These are phyloP conservation scores for carrot (Daucus carota) DNA, from an alignment of 129 eudicot species.

Conservation along the genomic window DH1_v3.0 NC_030388.2:17122501-17123000, in stretches of 20 bases:
- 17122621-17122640: slow-evolving; percentile 49
- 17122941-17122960: not conserved
- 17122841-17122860: slow-evolving; percentile 84
- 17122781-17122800: slow-evolving; percentile 10
- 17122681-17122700: not conserved
- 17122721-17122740: not conserved
- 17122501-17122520: slow-evolving; percentile 16
- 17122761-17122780: not conserved
- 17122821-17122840: slow-evolving; percentile 92
- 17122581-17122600: slow-evolving; percentile 78
- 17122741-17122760: not conserved
- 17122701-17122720: not conserved
- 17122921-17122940: not conserved
- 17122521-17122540: slow-evolving; percentile 10
- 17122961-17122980: not conserved
- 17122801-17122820: slow-evolving; percentile 80
- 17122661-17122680: slow-evolving; percentile 1
- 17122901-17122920: slow-evolving; percentile 47
- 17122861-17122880: slow-evolving; percentile 89
- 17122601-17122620: slow-evolving; percentile 74
- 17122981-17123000: not conserved
- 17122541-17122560: slow-evolving; percentile 59
- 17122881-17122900: slow-evolving; percentile 95
- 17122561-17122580: slow-evolving; percentile 85
- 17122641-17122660: slow-evolving; percentile 45